Percentiles rank a stretch among this genome's conserved stretches.
Conservation (phyloP, 2,329 filamentous ascomycete species). For the Sporothrix variecibatus region DNA sequence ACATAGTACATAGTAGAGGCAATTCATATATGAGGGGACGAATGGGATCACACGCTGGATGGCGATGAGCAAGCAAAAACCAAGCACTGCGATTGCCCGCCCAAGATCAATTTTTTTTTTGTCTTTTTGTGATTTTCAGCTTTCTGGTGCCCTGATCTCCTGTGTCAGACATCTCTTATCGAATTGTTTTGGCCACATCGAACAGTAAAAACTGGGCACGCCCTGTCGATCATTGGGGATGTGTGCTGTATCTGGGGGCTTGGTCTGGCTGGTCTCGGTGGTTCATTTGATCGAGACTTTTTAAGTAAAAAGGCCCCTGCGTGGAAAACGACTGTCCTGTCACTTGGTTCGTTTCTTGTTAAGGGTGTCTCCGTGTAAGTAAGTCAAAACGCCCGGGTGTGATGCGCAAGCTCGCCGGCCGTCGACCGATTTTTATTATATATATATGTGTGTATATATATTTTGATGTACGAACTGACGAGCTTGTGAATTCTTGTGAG, state of each 20-base stretch:
- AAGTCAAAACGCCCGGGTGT: not conserved
- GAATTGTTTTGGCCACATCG: not conserved
- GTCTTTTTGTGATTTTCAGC: not conserved
- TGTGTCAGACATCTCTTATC: not conserved
- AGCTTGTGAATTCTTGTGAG: not conserved
- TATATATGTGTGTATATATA: too few species aligned
- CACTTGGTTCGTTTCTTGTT: constrained; percentile 20
- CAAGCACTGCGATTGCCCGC: not conserved
- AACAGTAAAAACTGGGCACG: constrained; percentile 15
- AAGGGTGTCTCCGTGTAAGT: not conserved
- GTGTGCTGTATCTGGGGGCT: not conserved
- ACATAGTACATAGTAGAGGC: not conserved
- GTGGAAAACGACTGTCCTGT: not conserved
- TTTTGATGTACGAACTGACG: not conserved
- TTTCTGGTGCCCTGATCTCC: not conserved
- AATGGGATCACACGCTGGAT: not conserved
- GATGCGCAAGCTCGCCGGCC: not conserved
- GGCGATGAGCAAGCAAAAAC: not conserved
- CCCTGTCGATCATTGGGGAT: not conserved
- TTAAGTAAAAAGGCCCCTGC: not conserved
- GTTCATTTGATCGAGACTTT: not conserved
- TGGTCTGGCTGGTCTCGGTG: not conserved
- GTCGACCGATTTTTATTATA: too few species aligned
- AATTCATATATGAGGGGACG: not conserved
- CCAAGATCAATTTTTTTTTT: not conserved